phyloP scores from a whole-genome alignment of 2,329 filamentous ascomycete species.

The Ceratocystis diversiconidia region DNA sequence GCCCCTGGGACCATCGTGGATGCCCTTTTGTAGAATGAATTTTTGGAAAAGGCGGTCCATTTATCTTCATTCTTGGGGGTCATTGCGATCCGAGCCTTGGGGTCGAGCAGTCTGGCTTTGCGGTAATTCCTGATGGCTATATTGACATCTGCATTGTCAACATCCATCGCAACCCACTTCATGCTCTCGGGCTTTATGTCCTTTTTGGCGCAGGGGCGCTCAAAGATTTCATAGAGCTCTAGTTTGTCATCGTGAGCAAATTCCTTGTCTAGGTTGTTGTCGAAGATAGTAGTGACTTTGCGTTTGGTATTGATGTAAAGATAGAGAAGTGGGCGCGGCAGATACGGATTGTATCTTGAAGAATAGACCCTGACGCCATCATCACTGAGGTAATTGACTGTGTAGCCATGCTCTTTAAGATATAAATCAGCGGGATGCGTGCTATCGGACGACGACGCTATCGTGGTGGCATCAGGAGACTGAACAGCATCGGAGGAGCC shows the following conservation, averaged over 20 bases:
- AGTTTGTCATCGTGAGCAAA: fast-evolving
- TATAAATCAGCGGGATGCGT: no score
- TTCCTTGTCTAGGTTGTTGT: neutral
- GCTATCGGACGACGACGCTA: no score
- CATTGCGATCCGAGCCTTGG: neutral
- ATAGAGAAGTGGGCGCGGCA: neutral
- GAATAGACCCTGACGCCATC: neutral
- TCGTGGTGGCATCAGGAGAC: no score
- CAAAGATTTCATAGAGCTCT: neutral
- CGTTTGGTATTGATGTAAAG: neutral
- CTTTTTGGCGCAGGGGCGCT: neutral
- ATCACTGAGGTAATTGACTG: neutral
- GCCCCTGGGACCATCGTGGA: neutral
- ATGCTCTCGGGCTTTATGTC: neutral
- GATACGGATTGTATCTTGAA: neutral
- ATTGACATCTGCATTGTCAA: neutral
- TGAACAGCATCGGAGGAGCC: no score
- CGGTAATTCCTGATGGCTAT: neutral
- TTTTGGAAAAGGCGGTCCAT: neutral
- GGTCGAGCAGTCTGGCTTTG: neutral
- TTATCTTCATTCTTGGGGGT: neutral
- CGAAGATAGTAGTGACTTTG: neutral
- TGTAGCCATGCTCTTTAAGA: neutral
- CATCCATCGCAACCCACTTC: neutral
- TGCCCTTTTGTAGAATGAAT: neutral